Evolutionary conservation across 176 grass and related monocot species (phyloP).

Genomic region (Musa itinerans): DNA sequence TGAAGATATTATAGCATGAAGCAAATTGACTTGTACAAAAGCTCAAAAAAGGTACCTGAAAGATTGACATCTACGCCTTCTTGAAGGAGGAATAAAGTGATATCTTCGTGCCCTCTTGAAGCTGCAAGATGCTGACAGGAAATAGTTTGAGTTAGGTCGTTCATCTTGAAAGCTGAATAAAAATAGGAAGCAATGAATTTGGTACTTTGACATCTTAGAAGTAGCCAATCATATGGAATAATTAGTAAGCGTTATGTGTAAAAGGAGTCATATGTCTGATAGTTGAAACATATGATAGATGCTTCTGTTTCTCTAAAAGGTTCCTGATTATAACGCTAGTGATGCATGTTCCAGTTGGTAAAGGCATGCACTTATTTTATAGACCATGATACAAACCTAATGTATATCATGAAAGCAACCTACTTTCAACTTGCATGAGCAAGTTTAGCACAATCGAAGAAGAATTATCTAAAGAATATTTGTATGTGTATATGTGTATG

Average conservation of each 20-base stretch:
- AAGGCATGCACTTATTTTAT: background rate
- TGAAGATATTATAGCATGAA: background rate
- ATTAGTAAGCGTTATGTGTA: background rate
- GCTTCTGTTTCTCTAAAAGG: background rate
- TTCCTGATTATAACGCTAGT: background rate
- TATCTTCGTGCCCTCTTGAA: constrained; percentile 66
- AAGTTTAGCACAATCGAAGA: too few relatives aligned
- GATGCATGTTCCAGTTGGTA: background rate
- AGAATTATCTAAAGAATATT: too few relatives aligned
- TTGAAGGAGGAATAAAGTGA: constrained; percentile 53
- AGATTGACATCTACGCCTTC: constrained; percentile 70
- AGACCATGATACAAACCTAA: too few relatives aligned
- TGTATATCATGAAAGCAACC: too few relatives aligned
- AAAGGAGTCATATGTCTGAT: background rate
- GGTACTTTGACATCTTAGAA: background rate
- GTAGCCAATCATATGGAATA: background rate
- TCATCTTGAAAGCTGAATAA: background rate
- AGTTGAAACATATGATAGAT: background rate
- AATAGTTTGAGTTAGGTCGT: background rate
- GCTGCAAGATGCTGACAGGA: constrained; percentile 69
- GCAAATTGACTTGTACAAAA: background rate
- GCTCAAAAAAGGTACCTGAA: constrained; percentile 29
- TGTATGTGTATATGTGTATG: too few relatives aligned
- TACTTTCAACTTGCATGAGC: too few relatives aligned
- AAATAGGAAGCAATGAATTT: background rate